Evolutionary conservation across 1,139 yeast species (phyloP).

Genomic region (Entelexis paramagnoliae): DNA sequence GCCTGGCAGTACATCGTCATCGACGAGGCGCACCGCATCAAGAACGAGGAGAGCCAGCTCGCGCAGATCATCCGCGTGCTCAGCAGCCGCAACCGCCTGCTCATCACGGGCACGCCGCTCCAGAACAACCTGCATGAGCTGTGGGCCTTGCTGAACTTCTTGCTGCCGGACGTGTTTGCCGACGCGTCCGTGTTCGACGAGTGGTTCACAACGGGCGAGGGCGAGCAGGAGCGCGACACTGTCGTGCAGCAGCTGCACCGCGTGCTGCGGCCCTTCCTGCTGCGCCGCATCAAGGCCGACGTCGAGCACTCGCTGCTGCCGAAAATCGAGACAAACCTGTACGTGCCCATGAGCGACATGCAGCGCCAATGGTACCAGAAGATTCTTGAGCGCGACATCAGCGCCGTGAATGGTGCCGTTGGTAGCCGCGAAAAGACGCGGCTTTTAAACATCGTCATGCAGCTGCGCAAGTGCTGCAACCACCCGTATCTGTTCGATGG

Average conservation of each 20-base stretch:
- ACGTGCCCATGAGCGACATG: constrained; percentile 93
- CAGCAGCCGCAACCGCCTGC: constrained; percentile 69
- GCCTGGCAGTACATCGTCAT: constrained; percentile 91
- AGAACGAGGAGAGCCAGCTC: constrained; percentile 82
- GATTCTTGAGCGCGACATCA: constrained; percentile 83
- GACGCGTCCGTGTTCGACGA: constrained; percentile 86
- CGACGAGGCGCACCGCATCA: constrained; percentile 95
- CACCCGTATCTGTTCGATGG: constrained; percentile 97
- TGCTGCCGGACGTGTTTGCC: constrained; percentile 91
- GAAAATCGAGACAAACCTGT: constrained; percentile 77
- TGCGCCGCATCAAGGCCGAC: constrained; percentile 84
- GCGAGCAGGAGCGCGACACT: constrained; percentile 40
- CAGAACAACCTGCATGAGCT: constrained; percentile 91
- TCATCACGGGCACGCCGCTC: constrained; percentile 92
- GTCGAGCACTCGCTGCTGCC: constrained; percentile 88
- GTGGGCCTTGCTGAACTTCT: constrained; percentile 87
- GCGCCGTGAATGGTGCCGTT: constrained; percentile 88
- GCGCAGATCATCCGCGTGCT: constrained; percentile 86
- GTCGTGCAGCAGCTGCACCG: constrained; percentile 82
- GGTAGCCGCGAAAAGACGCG: constrained; percentile 90
- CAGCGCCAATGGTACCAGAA: constrained; percentile 86
- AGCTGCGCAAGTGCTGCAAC: constrained; percentile 88
- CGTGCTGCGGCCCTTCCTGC: constrained; percentile 75
- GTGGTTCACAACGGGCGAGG: constrained; percentile 52
- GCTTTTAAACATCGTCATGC: constrained; percentile 89